phyloP scores from a whole-genome alignment of 106 monocot species.

The Posidonia australis region DNA sequence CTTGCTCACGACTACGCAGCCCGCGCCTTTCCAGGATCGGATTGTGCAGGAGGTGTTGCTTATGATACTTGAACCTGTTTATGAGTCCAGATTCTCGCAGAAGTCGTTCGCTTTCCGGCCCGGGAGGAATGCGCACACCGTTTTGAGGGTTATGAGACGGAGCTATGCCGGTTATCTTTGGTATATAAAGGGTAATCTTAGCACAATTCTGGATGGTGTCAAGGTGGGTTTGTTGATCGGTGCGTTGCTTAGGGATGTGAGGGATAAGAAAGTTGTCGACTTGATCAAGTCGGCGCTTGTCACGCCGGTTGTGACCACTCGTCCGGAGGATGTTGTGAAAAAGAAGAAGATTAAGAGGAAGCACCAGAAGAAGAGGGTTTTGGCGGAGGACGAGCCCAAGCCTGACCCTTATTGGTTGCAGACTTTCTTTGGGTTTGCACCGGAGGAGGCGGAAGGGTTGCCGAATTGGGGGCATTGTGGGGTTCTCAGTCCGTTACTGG shows the following conservation, averaged over 20 bases:
- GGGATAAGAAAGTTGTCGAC: constrained; percentile 79
- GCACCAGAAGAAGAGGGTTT: constrained; percentile 83
- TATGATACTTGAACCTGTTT: constrained; percentile 80
- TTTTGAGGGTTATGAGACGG: constrained; percentile 55
- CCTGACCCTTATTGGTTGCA: constrained; percentile 99
- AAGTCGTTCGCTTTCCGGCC: constrained; percentile 80
- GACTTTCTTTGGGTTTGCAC: constrained; percentile 92
- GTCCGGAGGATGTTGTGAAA: constrained; percentile 37
- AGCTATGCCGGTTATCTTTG: constrained; percentile 89
- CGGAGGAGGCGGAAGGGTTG: constrained; percentile 68
- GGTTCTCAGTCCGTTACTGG: constrained; percentile 65
- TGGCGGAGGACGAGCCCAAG: constrained; percentile 92
- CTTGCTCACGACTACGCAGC: constrained; percentile 60
- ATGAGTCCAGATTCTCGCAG: constrained; percentile 59
- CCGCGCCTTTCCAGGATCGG: constrained; percentile 77
- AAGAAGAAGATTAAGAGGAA: constrained; percentile 82
- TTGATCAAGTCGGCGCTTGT: constrained; percentile 70
- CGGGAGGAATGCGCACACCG: constrained; percentile 72
- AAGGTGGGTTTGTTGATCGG: constrained; percentile 43
- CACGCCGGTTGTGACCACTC: constrained; percentile 49
- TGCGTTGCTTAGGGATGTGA: constrained; percentile 63
- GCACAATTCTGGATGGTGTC: constrained; percentile 52
- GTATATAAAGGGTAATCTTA: constrained; percentile 83
- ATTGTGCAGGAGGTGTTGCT: constrained; percentile 83
- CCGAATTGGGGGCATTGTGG: constrained; percentile 97